These are phyloP conservation scores for Hymenoscyphus fraxineus DNA, from an alignment of 2,329 filamentous ascomycete species.

Conservation along the genomic window DNA sequence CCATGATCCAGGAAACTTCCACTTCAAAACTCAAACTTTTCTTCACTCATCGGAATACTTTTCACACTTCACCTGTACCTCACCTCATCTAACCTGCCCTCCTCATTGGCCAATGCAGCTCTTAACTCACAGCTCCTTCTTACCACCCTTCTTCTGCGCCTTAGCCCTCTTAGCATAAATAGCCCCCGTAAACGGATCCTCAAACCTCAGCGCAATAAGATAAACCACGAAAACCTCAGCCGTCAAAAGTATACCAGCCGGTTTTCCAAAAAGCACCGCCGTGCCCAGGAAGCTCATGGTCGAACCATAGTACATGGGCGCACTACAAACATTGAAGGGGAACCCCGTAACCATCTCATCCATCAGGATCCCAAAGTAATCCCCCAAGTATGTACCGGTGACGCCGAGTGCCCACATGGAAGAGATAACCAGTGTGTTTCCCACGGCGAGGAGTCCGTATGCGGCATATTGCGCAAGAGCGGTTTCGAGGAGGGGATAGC, in stretches of 20 bases:
- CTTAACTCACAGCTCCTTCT: slow-evolving; percentile 26
- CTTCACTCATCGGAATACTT: slow-evolving; percentile 2
- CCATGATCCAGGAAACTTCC: slow-evolving; percentile 4
- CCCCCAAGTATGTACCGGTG: slow-evolving; percentile 92
- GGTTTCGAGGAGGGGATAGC: slow-evolving; percentile 67
- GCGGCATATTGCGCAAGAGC: slow-evolving; percentile 59
- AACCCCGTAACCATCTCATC: slow-evolving; percentile 91
- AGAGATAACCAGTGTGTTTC: slow-evolving; percentile 81
- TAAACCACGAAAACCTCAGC: slow-evolving; percentile 74
- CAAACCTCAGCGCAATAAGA: slow-evolving; percentile 73
- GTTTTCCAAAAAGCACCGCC: slow-evolving; percentile 79
- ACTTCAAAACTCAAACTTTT: neutral
- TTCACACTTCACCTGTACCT: slow-evolving; percentile 8
- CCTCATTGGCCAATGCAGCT: neutral
- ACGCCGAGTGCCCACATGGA: slow-evolving; percentile 91
- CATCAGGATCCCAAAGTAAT: slow-evolving; percentile 99
- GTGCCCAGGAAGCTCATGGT: slow-evolving; percentile 89
- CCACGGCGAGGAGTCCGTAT: slow-evolving; percentile 65
- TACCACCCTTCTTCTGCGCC: slow-evolving; percentile 41
- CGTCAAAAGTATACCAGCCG: slow-evolving; percentile 77
- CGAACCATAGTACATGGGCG: slow-evolving; percentile 95
- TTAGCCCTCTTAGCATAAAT: slow-evolving; percentile 86
- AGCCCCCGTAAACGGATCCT: slow-evolving; percentile 89
- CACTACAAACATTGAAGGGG: slow-evolving; percentile 85
- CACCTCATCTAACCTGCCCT: neutral